Percentiles rank a stretch among this genome's conserved stretches.
phyloP scores from a whole-genome alignment of 2,329 filamentous ascomycete genomes.

The Penicillium psychrosexuale region DNA sequence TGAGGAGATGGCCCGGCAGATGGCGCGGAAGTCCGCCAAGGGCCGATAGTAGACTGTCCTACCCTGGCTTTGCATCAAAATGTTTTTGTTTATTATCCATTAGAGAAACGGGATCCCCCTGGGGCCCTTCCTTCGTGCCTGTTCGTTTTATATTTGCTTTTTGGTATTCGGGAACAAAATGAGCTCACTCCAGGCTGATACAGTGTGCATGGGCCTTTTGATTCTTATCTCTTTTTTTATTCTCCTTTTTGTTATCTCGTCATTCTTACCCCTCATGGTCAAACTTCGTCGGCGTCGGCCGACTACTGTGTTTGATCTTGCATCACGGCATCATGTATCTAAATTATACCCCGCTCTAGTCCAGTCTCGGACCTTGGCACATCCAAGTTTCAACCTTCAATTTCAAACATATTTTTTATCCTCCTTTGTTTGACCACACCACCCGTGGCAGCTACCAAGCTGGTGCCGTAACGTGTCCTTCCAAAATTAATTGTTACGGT shows the following conservation, averaged over 20 bases:
- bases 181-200: neutral
- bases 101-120: neutral
- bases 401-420: neutral
- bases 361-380: constrained; percentile 3
- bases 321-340: constrained; percentile 25
- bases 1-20: constrained; percentile 34
- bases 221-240: neutral
- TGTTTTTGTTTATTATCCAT: neutral
- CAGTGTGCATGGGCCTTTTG: neutral
- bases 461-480: neutral
- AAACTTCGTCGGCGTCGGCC: neutral
- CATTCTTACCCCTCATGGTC: neutral
- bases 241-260: neutral
- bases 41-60: constrained; percentile 22
- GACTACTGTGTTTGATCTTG: constrained; percentile 7
- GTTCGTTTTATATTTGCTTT: neutral
- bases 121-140: neutral
- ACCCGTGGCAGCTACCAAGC: neutral
- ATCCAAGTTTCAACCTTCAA: neutral
- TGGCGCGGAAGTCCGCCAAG: constrained; percentile 27
- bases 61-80: constrained; percentile 13
- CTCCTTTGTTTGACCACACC: neutral
- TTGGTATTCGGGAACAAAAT: constrained; percentile 15
- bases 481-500: neutral
- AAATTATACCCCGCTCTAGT: constrained; percentile 16